Percentiles rank a stretch among this genome's conserved stretches.
Evolutionary conservation across 768 basidiomycete genomes (phyloP).

Genomic region (Saitozyma sp.): DNA sequence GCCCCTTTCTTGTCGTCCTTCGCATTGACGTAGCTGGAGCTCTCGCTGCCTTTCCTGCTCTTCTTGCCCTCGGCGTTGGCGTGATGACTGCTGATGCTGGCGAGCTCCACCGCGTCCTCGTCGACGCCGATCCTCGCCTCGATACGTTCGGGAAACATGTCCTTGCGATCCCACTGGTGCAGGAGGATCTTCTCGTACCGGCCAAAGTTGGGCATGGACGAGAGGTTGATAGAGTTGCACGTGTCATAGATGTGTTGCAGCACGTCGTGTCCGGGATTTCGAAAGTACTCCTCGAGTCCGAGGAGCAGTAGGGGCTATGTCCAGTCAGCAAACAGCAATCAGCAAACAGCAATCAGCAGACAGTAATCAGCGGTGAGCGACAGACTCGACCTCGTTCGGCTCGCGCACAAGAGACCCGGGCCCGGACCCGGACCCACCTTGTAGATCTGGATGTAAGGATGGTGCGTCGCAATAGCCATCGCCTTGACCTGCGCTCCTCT

Average conservation of each 20-base stretch:
- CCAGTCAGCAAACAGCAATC: background rate
- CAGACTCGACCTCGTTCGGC: too few relatives aligned
- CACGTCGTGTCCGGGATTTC: conserved; percentile 82
- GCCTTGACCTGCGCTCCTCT: conserved; percentile 95
- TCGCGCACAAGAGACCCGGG: too few relatives aligned
- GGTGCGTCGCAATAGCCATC: conserved; percentile 86
- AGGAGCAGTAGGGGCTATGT: conserved; percentile 83
- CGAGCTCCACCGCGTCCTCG: conserved; percentile 13
- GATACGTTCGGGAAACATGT: conserved; percentile 86
- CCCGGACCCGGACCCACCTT: conserved; percentile 60
- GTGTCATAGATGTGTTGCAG: conserved; percentile 87
- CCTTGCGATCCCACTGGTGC: conserved; percentile 85
- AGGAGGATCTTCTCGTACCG: conserved; percentile 84
- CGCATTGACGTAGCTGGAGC: conserved; percentile 10
- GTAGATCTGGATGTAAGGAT: conserved; percentile 94
- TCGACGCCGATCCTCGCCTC: conserved; percentile 10
- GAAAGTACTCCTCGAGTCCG: conserved; percentile 92
- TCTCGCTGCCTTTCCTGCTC: conserved; percentile 19
- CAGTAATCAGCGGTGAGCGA: too few relatives aligned
- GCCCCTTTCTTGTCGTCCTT: conserved; percentile 1
- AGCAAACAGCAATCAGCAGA: too few relatives aligned
- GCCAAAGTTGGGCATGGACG: conserved; percentile 72
- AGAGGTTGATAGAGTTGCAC: conserved; percentile 85
- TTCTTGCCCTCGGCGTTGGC: too few relatives aligned
- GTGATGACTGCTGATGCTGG: background rate